These are phyloP conservation scores for Orbilia javanica DNA, from an alignment of 2,329 filamentous ascomycete species.

Conservation along the genomic window DNA sequence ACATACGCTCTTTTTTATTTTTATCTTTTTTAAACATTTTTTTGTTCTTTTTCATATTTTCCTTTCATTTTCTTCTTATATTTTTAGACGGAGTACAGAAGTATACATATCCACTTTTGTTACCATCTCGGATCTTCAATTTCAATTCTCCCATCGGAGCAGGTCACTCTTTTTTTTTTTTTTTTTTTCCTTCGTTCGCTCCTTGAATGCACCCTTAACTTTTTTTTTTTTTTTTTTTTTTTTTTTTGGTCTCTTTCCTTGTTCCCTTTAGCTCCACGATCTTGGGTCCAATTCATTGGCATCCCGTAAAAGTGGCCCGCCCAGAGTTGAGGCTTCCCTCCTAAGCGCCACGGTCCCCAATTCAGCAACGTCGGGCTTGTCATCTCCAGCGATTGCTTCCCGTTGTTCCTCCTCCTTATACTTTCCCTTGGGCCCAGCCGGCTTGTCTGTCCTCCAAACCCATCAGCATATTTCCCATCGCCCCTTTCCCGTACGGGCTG, in stretches of 20 bases:
- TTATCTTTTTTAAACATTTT: too few relatives aligned
- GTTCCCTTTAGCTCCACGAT: neutral
- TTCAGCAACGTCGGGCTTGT: constrained; percentile 36
- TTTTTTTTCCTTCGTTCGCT: neutral
- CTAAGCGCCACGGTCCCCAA: constrained; percentile 55
- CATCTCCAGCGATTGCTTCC: constrained; percentile 31
- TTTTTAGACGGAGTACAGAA: too few relatives aligned
- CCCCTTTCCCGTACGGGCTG: constrained; percentile 41
- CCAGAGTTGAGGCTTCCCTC: constrained; percentile 37
- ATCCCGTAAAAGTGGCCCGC: constrained; percentile 12
- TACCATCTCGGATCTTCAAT: neutral
- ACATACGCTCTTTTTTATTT: constrained; percentile 30
- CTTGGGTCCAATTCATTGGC: constrained; percentile 10
- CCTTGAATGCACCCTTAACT: constrained; percentile 19
- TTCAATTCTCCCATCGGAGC: constrained; percentile 29
- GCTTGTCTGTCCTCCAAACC: constrained; percentile 9
- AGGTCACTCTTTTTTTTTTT: constrained; percentile 37
- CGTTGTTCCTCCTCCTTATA: constrained; percentile 2
- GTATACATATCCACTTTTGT: too few relatives aligned
- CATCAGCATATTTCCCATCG: constrained; percentile 1
- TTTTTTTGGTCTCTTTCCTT: constrained; percentile 3
- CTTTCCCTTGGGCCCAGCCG: constrained; percentile 5
- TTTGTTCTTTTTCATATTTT: too few relatives aligned
- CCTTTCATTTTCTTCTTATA: too few relatives aligned
- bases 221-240: constrained; percentile 15